Percentiles rank a stretch among this genome's conserved stretches.
Evolutionary conservation across 1,284 basidiomycete genomes (phyloP).

Genomic region (Fomitopsis schrenkii): DNA sequence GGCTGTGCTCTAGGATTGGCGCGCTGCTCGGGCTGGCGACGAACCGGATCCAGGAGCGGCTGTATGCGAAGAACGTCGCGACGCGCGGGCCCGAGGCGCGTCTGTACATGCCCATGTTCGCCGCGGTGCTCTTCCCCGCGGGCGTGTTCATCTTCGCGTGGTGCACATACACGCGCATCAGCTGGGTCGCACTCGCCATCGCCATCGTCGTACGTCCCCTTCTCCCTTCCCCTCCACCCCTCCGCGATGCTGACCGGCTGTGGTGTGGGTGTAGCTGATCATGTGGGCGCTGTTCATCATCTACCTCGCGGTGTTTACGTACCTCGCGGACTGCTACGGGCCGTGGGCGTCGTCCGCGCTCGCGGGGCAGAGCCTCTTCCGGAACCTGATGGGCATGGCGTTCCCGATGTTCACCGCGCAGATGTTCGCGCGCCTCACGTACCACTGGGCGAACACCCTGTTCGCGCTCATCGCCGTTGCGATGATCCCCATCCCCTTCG

Average conservation of each 20-base stretch:
- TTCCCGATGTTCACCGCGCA: constrained; percentile 66
- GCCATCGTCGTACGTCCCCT: constrained; percentile 42
- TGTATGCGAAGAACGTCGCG: constrained; percentile 37
- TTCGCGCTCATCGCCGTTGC: constrained; percentile 58
- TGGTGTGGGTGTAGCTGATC: constrained; percentile 22
- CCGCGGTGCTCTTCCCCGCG: constrained; percentile 56
- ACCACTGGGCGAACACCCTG: constrained; percentile 69
- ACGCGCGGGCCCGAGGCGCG: constrained; percentile 70
- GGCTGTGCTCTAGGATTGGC: neutral
- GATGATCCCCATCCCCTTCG: constrained; percentile 67
- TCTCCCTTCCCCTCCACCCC: neutral
- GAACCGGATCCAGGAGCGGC: constrained; percentile 4
- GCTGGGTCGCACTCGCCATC: constrained; percentile 55
- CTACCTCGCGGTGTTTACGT: constrained; percentile 65
- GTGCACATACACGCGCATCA: constrained; percentile 48
- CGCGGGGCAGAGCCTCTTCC: constrained; percentile 71
- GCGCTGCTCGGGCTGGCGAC: constrained; percentile 1
- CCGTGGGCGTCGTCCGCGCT: constrained; percentile 75
- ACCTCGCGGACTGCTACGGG: constrained; percentile 73
- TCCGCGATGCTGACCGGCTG: neutral
- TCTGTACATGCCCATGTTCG: constrained; percentile 63
- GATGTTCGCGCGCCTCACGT: constrained; percentile 57
- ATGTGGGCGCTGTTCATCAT: constrained; percentile 56
- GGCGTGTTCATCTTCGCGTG: constrained; percentile 69
- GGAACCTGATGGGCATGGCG: constrained; percentile 53